These are phyloP conservation scores for Teunomyces stri DNA, from an alignment of 805 yeast species.

Conservation along the genomic window DNA sequence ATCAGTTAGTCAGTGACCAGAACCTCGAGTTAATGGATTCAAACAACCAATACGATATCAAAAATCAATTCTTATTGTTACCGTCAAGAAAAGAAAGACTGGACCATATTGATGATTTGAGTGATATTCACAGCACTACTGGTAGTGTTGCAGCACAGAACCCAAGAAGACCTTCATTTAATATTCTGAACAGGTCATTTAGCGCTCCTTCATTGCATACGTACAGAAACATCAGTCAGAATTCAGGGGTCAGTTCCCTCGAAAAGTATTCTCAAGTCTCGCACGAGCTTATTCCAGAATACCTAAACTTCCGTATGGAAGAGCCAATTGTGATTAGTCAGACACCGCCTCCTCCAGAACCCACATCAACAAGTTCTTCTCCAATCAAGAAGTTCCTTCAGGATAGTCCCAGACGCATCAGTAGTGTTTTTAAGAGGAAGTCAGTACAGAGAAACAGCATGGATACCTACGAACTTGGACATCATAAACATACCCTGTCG, in stretches of 20 bases:
- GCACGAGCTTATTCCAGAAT: slow-evolving; percentile 1
- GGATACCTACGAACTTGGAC: slow-evolving; percentile 8
- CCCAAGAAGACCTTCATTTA: slow-evolving; percentile 8
- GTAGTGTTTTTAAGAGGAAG: slow-evolving; percentile 19
- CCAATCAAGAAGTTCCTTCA: slow-evolving; percentile 33
- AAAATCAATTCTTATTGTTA: background rate
- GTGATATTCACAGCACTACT: slow-evolving; percentile 19
- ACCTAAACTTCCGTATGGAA: background rate
- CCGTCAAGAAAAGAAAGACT: slow-evolving; percentile 11
- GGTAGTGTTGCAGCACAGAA: background rate
- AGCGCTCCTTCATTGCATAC: slow-evolving; percentile 45
- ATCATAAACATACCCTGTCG: slow-evolving; percentile 28
- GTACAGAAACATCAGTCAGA: slow-evolving; percentile 21
- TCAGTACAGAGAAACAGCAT: slow-evolving; percentile 6
- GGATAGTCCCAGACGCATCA: slow-evolving; percentile 29
- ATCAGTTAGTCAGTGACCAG: slow-evolving; percentile 18
- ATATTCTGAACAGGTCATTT: slow-evolving; percentile 24
- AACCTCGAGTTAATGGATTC: slow-evolving; percentile 8
- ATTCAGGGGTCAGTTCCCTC: background rate
- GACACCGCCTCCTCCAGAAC: slow-evolving; percentile 8
- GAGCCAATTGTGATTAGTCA: background rate
- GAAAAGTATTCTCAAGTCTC: slow-evolving; percentile 1
- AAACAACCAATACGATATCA: background rate
- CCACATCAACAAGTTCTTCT: slow-evolving; percentile 18
- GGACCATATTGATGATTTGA: slow-evolving; percentile 28